Base-by-base conservation (phyloP, 768 basidiomycete genomes). In the Collybia sordida region DNA sequence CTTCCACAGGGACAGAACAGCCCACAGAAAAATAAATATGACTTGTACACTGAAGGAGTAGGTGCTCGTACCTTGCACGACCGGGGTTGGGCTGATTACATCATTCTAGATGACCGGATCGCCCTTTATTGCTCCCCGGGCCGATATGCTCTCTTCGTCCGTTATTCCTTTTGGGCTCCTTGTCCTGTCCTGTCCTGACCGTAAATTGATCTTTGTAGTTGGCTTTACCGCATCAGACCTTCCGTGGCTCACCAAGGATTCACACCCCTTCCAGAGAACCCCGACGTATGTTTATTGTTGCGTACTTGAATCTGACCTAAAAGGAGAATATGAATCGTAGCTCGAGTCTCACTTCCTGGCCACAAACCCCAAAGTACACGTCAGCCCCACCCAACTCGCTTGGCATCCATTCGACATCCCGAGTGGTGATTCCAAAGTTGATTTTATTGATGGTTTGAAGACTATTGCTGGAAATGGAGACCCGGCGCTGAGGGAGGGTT, bases 231-330 rank as follows among this genome's bases (percentile, higher is more conserved):
- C 24, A 84, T 86, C 51, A 76, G 83, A 23, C 84, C 83, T 3
- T 84, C 83, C 6, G 84, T 86, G 18, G 82, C 83, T 0, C 85
- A 86, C 61, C 69, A 82, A 55, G 83, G 83, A 2, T 85, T 86
- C 59, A 75, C 65, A 11, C 65, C 67, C 25, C 65, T 85, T 6
- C 76, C 77, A 1, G 74, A 78, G 38, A 86, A 84, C 60, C 77
- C 77, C 7, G 80, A 85, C 59, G 82, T 83, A 59, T 25, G 78
- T 69, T 18, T 22, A 5, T 6, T 14, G 5, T 53, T 40, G 6
- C 19, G 21, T 21, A 17, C 52, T 27, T 15, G 14, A 23, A 28
- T 14, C 1, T 7, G 5, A 11, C 22, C 6, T 17, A 24, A n/a
- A n/a, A n/a, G n/a, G n/a, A n/a, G n/a, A n/a, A 15, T 25, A 14